Conservation (phyloP, 2,329 filamentous ascomycete genomes). For the Fusarium sp. region DNA sequence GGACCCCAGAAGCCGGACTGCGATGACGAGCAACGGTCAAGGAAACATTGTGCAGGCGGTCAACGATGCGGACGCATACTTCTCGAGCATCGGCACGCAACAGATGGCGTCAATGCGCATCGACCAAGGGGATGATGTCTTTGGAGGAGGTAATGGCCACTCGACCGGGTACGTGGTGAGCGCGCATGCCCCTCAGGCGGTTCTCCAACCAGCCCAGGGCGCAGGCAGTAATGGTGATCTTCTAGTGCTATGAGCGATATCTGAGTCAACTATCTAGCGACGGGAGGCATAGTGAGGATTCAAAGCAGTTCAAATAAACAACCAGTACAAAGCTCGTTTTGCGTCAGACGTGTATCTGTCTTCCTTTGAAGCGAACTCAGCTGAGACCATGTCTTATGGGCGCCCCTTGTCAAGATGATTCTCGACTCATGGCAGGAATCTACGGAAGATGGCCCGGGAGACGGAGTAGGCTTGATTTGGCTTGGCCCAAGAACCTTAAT, state of each 20-base stretch:
- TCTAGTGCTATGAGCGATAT: constrained; percentile 67
- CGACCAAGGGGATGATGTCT: constrained; percentile 71
- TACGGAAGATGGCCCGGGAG: constrained; percentile 8
- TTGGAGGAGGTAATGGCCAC: constrained; percentile 68
- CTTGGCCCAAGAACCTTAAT: constrained; percentile 40
- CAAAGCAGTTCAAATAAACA: constrained; percentile 10
- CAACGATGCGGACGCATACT: constrained; percentile 90
- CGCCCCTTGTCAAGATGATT: constrained; percentile 10
- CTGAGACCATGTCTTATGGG: constrained; percentile 5
- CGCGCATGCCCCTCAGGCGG: constrained; percentile 82
- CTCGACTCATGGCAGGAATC: constrained; percentile 19
- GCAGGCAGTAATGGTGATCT: constrained; percentile 77
- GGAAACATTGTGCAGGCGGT: constrained; percentile 77
- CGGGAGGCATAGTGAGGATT: constrained; percentile 28
- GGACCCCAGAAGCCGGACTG: constrained; percentile 56
- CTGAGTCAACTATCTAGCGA: constrained; percentile 31
- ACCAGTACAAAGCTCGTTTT: background rate
- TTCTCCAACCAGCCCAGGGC: constrained; percentile 76
- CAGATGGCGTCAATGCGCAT: constrained; percentile 81
- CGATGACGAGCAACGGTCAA: constrained; percentile 44
- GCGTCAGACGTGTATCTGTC: background rate
- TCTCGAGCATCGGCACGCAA: constrained; percentile 79
- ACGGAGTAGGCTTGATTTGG: constrained; percentile 29
- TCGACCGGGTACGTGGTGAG: constrained; percentile 79
- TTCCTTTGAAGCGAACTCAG: background rate